phyloP scores from a whole-genome alignment of 495 filamentous ascomycete species.

The Chlorociboria aeruginascens region DNA sequence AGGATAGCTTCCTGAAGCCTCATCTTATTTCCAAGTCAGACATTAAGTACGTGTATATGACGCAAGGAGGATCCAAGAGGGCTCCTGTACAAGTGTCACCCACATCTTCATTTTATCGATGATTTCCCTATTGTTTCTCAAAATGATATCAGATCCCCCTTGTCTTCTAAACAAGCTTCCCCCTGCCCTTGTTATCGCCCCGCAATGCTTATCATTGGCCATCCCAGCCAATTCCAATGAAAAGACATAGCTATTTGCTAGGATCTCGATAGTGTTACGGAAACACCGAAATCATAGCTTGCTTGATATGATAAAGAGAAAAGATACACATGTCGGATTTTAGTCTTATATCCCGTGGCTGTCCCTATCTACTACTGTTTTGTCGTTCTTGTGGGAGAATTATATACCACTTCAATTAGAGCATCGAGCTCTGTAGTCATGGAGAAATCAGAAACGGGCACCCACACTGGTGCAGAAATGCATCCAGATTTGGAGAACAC shows the following conservation, averaged over 20 bases:
- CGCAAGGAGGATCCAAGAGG: no score
- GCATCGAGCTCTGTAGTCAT: background rate
- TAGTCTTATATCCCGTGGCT: background rate
- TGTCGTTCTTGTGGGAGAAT: background rate
- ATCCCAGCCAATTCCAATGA: background rate
- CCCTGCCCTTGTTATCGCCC: background rate
- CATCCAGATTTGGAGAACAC: slow-evolving; percentile 13
- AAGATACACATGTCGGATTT: background rate
- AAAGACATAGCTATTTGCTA: background rate
- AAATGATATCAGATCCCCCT: no score
- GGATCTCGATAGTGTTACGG: slow-evolving; percentile 3
- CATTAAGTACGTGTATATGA: no score
- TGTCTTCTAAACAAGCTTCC: background rate
- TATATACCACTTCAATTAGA: background rate
- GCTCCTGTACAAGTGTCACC: no score
- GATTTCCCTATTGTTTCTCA: no score
- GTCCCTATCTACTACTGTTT: no score
- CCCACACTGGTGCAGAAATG: background rate
- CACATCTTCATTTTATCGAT: no score
- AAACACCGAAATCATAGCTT: background rate
- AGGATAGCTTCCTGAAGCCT: no score
- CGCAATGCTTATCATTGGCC: slow-evolving; percentile 4
- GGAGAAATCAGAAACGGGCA: background rate
- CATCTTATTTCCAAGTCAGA: no score
- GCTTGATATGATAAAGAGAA: no score